Evolutionary conservation across 176 grass and related monocot genomes (phyloP).

Genomic region (Eragrostis curvula): DNA sequence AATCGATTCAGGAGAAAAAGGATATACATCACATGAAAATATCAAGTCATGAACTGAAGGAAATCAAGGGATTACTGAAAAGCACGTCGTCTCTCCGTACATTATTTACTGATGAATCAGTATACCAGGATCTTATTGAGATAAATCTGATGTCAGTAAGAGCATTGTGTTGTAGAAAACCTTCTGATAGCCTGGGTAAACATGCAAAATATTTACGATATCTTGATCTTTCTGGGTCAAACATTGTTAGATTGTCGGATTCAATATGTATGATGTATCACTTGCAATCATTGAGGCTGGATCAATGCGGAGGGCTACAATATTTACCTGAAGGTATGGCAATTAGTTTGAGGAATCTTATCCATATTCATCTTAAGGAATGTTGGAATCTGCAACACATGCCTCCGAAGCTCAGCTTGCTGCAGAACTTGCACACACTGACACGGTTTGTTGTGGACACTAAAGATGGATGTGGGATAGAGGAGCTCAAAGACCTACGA

Average conservation of each 20-base stretch:
- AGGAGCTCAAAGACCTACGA: not conserved
- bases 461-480: not conserved
- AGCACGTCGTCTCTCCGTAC: not conserved
- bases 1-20: not conserved
- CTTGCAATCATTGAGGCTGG: not conserved
- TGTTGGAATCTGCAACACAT: not conserved
- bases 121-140: not conserved
- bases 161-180: not conserved
- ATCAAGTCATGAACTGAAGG: not conserved
- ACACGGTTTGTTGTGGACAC: not conserved
- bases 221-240: not conserved
- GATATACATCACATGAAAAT: not conserved
- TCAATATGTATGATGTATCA: not conserved
- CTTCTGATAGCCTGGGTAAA: not conserved
- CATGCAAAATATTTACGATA: slow-evolving; percentile 5
- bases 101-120: not conserved
- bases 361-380: slow-evolving; percentile 9
- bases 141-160: not conserved
- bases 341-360: not conserved
- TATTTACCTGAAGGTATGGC: not conserved
- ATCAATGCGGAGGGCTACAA: not conserved
- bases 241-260: not conserved
- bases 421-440: not conserved
- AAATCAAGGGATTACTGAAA: not conserved
- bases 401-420: not conserved